Evolutionary conservation across 257 asterid genomes (phyloP).

Genomic region (Solanum tarapatanum): DNA sequence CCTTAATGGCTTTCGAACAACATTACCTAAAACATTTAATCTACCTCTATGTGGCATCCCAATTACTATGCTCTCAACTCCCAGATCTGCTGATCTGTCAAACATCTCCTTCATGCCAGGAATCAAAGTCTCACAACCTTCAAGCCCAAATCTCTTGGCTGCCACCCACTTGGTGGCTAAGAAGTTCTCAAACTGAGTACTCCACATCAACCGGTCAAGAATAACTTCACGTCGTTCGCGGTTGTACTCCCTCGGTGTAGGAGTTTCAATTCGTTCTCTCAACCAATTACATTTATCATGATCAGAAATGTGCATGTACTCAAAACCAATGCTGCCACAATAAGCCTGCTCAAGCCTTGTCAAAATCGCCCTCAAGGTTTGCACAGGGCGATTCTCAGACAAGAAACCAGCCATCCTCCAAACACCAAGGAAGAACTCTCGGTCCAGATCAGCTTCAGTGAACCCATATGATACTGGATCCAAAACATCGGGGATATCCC

Average conservation of each 20-base stretch:
- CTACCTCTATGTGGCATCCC: constrained; percentile 99
- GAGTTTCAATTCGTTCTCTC: constrained; percentile 94
- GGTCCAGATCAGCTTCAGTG: constrained; percentile 86
- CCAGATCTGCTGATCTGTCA: constrained; percentile 89
- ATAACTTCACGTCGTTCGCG: constrained; percentile 81
- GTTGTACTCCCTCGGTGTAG: constrained; percentile 53
- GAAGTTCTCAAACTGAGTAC: constrained; percentile 85
- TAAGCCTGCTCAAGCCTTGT: constrained; percentile 93
- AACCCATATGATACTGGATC: constrained; percentile 88
- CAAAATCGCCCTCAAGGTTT: constrained; percentile 73
- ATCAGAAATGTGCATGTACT: constrained; percentile 95
- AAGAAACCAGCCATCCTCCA: constrained; percentile 94
- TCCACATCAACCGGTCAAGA: constrained; percentile 90
- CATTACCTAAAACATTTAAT: constrained; percentile 81
- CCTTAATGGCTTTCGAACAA: constrained; percentile 81
- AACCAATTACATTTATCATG: constrained; percentile 93
- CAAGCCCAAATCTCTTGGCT: constrained; percentile 94
- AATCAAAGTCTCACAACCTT: constrained; percentile 94
- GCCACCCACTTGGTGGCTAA: constrained; percentile 94
- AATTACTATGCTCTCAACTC: constrained; percentile 91
- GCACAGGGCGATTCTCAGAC: constrained; percentile 97
- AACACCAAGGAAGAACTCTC: constrained; percentile 89
- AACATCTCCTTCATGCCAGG: constrained; percentile 99
- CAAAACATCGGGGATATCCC: constrained; percentile 74
- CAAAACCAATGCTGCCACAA: constrained; percentile 86